Base-by-base conservation (phyloP, 2,329 filamentous ascomycete genomes). In the Colletotrichum costaricense region DNA sequence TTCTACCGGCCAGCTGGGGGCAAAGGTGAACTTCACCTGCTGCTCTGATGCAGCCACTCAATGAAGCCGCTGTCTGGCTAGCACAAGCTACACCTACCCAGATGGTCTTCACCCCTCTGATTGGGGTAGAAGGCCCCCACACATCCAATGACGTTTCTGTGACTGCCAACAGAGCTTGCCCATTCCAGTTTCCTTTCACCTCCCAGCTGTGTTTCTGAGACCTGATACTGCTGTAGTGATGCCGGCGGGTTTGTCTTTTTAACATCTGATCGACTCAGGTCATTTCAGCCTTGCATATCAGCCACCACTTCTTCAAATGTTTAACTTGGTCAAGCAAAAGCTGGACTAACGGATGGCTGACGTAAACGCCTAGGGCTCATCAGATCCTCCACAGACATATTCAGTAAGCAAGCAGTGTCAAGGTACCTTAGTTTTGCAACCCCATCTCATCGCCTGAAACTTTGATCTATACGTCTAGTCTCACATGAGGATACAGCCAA, bases 121-220 rank as follows among this genome's bases (percentile, higher is more conserved):
- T 70, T 64, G 67, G 67, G 57, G 56, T 57, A 30, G 35, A 57
- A 46, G 57, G 49, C 38, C 22, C 49, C 67, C 71, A 66, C 71
- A 33, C 67, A 46, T 62, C 67, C 71, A 71, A 73, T 73, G 71
- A 73, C 71, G 67, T 73, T 73, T 38, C 60, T 24, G 71, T 73
- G 70, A 70, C 70, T 67, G 62, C 67, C 67, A 66, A 60, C 55
- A 33, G 42, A 63, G 67, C 35, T 63, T 58, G 49, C 63, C 63
- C 59, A 52, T 19, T 46, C 16, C 30, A 28, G 2, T 14, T 38
- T 55, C 46, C 59, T 73, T 60, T 60, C 33, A 56, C 38, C 54
- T 33, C 33, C 33, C 33, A 35, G 33, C 33, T 59, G 60, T 64
- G n/a, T 26, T 57, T n/a, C 38, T 19, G 12, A 62, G 58, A 26